Percentiles rank a stretch among this genome's conserved stretches.
phyloP scores from a whole-genome alignment of 2,329 filamentous ascomycete genomes.

The Colletotrichum camelliae region DNA sequence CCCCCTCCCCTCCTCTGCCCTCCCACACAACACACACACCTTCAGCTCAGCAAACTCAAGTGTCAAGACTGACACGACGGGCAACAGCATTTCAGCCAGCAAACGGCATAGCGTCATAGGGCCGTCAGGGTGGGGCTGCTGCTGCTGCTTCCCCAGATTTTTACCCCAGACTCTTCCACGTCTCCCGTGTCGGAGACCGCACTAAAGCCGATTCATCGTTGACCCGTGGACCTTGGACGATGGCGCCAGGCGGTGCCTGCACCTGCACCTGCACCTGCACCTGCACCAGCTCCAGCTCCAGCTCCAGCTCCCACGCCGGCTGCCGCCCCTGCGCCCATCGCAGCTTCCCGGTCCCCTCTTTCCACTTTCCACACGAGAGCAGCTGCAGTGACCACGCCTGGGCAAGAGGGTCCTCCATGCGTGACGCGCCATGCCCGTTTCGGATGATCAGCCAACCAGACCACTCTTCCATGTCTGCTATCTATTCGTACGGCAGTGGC shows the following conservation, averaged over 20 bases:
- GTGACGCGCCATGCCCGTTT: slow-evolving; percentile 5
- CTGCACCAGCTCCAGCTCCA: not conserved
- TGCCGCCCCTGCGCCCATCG: no score
- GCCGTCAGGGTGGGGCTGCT: not conserved
- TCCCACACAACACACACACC: not conserved
- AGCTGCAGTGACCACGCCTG: not conserved
- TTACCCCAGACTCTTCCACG: slow-evolving; percentile 15
- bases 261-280: not conserved
- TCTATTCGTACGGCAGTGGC: not conserved
- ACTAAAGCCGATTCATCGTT: slow-evolving; percentile 16
- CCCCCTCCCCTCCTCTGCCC: not conserved
- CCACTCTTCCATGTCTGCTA: not conserved
- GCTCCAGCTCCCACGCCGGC: no score
- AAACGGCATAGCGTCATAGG: not conserved
- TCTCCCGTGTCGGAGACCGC: slow-evolving; percentile 3
- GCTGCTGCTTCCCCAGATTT: slow-evolving; percentile 19
- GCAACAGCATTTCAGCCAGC: not conserved
- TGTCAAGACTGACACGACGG: not conserved
- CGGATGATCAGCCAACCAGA: slow-evolving; percentile 8
- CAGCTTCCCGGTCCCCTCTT: not conserved
- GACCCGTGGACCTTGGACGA: not conserved
- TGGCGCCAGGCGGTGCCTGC: not conserved
- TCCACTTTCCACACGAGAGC: not conserved
- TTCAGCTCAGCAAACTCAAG: not conserved
- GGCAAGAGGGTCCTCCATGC: not conserved